Evolutionary conservation across 495 filamentous ascomycete species (phyloP).

Genomic region (Echria macrotheca): DNA sequence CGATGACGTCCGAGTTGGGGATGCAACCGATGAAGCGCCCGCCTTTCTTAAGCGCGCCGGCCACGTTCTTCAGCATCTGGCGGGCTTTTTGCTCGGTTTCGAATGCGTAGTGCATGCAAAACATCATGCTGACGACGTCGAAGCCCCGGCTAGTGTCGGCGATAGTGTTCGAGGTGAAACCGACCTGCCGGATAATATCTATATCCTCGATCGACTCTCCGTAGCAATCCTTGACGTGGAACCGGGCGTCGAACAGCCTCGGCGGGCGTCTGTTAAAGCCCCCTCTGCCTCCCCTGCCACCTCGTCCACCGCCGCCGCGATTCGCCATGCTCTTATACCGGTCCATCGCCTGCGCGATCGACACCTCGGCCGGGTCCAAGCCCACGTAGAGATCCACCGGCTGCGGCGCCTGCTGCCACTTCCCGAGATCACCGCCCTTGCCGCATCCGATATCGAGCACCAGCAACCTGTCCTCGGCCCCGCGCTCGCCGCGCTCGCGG

Average conservation of each 20-base stretch:
- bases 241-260: slow-evolving; percentile 72
- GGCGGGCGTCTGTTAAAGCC: slow-evolving; percentile 39
- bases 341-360: slow-evolving; percentile 81
- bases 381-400: slow-evolving; percentile 84
- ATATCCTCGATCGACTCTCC: slow-evolving; percentile 72
- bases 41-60: slow-evolving; percentile 83
- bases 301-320: slow-evolving; percentile 53
- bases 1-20: slow-evolving; percentile 86
- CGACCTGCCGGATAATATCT: slow-evolving; percentile 72
- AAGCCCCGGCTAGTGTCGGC: slow-evolving; percentile 68
- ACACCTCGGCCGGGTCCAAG: slow-evolving; percentile 85
- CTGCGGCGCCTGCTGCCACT: slow-evolving; percentile 90
- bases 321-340: slow-evolving; percentile 67
- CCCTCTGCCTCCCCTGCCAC: slow-evolving; percentile 54
- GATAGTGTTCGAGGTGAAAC: slow-evolving; percentile 65
- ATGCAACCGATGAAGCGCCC: slow-evolving; percentile 90
- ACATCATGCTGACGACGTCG: slow-evolving; percentile 97
- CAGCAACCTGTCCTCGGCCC: slow-evolving; percentile 54
- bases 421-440: slow-evolving; percentile 90
- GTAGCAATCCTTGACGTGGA: slow-evolving; percentile 85
- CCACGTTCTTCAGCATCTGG: slow-evolving; percentile 89
- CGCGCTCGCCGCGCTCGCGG: slow-evolving; percentile 47
- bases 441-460: slow-evolving; percentile 95
- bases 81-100: slow-evolving; percentile 84
- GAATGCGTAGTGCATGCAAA: slow-evolving; percentile 98